These are phyloP conservation scores for Didymellaceae sp. DNA, from an alignment of 2,329 filamentous ascomycete genomes.

Conservation along the genomic window DNA sequence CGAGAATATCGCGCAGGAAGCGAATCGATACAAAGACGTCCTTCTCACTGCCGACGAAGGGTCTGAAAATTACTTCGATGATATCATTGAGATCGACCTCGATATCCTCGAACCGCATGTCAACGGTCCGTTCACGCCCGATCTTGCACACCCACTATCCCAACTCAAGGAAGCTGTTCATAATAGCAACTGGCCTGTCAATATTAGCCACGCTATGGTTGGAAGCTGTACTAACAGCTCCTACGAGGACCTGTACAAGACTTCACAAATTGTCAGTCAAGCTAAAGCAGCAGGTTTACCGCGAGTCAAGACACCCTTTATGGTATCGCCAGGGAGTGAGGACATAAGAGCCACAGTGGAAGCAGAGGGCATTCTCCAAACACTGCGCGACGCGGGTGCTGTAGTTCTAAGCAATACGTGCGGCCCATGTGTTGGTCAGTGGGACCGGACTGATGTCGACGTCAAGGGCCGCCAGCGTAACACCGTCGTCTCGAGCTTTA, in stretches of 20 bases:
- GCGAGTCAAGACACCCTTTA: slow-evolving; percentile 39
- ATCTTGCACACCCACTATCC: slow-evolving; percentile 44
- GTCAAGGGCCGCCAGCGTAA: slow-evolving; percentile 35
- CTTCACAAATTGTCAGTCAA: slow-evolving; percentile 36
- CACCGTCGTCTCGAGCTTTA: slow-evolving; percentile 47
- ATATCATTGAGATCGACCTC: slow-evolving; percentile 47
- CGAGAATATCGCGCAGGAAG: slow-evolving; percentile 27
- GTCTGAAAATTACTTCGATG: slow-evolving; percentile 43
- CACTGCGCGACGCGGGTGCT: slow-evolving; percentile 38
- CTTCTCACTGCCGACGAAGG: slow-evolving; percentile 39
- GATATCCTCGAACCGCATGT: slow-evolving; percentile 45
- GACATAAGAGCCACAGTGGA: slow-evolving; percentile 44
- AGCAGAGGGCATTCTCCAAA: slow-evolving; percentile 35
- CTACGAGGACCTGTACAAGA: slow-evolving; percentile 47
- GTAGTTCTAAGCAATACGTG: slow-evolving; percentile 45
- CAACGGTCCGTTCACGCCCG: slow-evolving; percentile 48
- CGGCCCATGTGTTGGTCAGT: slow-evolving; percentile 47
- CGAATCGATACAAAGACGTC: slow-evolving; percentile 29
- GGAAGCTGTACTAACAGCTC: slow-evolving; percentile 49
- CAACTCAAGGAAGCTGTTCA: slow-evolving; percentile 33
- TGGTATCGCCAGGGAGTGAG: slow-evolving; percentile 46
- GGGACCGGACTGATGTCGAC: slow-evolving; percentile 45
- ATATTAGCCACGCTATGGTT: slow-evolving; percentile 41
- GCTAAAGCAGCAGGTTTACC: slow-evolving; percentile 39
- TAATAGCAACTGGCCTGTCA: slow-evolving; percentile 40